Evolutionary conservation across 768 basidiomycete genomes (phyloP).

Genomic region (Lactifluus volemus): DNA sequence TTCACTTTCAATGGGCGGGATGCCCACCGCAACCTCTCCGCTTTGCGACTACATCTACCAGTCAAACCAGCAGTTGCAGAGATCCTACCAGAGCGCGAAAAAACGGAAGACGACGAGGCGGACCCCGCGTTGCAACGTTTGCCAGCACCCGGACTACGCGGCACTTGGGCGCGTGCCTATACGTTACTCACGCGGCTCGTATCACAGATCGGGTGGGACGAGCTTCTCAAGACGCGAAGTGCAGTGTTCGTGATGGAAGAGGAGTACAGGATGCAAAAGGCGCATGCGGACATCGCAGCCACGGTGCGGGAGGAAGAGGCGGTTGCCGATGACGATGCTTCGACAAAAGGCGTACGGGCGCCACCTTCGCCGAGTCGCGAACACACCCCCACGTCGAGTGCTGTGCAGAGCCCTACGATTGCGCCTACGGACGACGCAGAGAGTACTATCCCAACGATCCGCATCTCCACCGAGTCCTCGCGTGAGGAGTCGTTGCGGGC

Average conservation of each 20-base stretch:
- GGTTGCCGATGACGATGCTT: constrained; percentile 58
- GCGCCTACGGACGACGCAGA: constrained; percentile 23
- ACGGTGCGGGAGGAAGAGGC: constrained; percentile 22
- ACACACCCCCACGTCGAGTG: constrained; percentile 22
- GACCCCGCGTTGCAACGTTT: constrained; percentile 92
- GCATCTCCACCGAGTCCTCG: constrained; percentile 47
- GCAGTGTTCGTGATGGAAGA: constrained; percentile 99
- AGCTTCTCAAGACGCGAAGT: constrained; percentile 90
- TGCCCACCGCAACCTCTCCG: constrained; percentile 73
- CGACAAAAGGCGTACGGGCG: constrained; percentile 52
- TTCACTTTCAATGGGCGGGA: constrained; percentile 98
- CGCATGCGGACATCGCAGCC: constrained; percentile 55
- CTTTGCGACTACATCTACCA: constrained; percentile 78
- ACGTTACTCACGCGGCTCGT: constrained; percentile 84
- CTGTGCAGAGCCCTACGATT: constrained; percentile 15
- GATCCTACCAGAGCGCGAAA: constrained; percentile 78
- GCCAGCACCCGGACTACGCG: constrained; percentile 88
- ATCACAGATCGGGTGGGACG: constrained; percentile 96
- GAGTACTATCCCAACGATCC: constrained; percentile 45
- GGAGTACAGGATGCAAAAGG: constrained; percentile 96
- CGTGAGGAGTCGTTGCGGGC: constrained; percentile 39
- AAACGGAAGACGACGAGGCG: constrained; percentile 83
- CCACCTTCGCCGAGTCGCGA: constrained; percentile 22
- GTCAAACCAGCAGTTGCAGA: constrained; percentile 80
- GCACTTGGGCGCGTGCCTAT: constrained; percentile 95